Evolutionary conservation across 75 land plant species (phyloP), one percentile per base, ranked within the genome.

Genomic region (Cryptomeria japonica): DNA sequence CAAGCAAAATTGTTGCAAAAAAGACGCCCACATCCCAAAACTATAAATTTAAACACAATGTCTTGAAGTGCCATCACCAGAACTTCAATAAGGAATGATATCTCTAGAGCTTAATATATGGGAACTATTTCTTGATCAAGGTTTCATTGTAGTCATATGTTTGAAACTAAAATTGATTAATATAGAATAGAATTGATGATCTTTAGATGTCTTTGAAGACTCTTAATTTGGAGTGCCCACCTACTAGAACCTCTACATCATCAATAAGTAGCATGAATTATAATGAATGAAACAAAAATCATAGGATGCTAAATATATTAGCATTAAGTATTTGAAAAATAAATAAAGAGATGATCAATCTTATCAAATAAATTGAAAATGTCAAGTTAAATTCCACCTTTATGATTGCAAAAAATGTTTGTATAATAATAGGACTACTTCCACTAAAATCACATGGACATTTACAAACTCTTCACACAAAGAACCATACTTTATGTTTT

Each of bases 361-460:
- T 86, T 90, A 96, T 96, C 95, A 96, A 89, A 89, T 95, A 96
- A 44, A 96, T 89, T 37, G 96, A 80, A 91, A 96, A 96, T 25
- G 94, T 94, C 76, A 96, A 90, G 86, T 90, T 91, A 80, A 92
- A 91, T 84, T 95, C 96, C 49, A 94, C 58, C 68, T 87, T 89
- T 41, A 92, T 73, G 64, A 95, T 90, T 85, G 93, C 92, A 1
- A 92, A 91, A 68, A 96, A 87, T n/a, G 84, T 87, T 80, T 94
- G 87, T 0, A 87, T 68, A 89, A 96, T 93, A 78, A 90, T 88
- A 84, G 95, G 93, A 38, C 84, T 87, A 3, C 77, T 36, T 37
- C 87, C 86, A 53, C 84, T 91, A 2, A 95, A 82, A 72, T 94
- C 91, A 80, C 93, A 95, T 31, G 92, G 89, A 76, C 91, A 95